Percentiles rank a stretch among this genome's conserved stretches.
These are phyloP conservation scores for Mortierella sp. DNA, from an alignment of 371 early-diverging fungal species.

Conservation along the genomic window DNA sequence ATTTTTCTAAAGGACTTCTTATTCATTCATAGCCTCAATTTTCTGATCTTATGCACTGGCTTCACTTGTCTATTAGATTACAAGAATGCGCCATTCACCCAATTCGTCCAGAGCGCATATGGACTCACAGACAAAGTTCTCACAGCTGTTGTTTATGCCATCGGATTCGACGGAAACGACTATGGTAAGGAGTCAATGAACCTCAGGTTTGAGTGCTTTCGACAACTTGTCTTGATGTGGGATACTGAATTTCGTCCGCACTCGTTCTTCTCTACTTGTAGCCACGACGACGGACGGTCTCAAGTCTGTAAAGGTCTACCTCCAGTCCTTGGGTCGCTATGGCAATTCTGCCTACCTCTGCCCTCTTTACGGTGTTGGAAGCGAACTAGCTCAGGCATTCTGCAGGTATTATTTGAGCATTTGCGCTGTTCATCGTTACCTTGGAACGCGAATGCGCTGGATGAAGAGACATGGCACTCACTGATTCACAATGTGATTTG, in stretches of 20 bases:
- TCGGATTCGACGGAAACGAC: slow-evolving; percentile 72
- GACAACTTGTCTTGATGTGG: neutral
- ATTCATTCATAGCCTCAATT: neutral
- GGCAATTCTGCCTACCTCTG: slow-evolving; percentile 88
- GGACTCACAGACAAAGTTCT: slow-evolving; percentile 76
- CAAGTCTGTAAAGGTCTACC: slow-evolving; percentile 73
- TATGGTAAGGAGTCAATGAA: slow-evolving; percentile 34
- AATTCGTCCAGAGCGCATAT: slow-evolving; percentile 73
- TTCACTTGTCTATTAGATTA: slow-evolving; percentile 52
- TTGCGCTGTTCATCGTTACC: neutral
- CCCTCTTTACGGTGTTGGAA: slow-evolving; percentile 91
- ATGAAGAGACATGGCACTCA: neutral
- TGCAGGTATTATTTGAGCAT: slow-evolving; percentile 72
- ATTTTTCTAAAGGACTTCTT: neutral
- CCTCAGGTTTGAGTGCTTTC: neutral
- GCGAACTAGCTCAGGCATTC: slow-evolving; percentile 94
- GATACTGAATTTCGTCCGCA: neutral
- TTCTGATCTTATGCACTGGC: neutral
- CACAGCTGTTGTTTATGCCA: slow-evolving; percentile 79
- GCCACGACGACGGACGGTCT: slow-evolving; percentile 76
- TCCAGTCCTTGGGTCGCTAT: slow-evolving; percentile 90
- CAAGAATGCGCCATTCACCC: slow-evolving; percentile 60
- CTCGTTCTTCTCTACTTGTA: slow-evolving; percentile 21
- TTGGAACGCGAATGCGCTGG: neutral
- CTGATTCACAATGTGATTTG: neutral